Conservation (phyloP, 164 flowering plant genomes). For the Tinospora cordifolia region DNA sequence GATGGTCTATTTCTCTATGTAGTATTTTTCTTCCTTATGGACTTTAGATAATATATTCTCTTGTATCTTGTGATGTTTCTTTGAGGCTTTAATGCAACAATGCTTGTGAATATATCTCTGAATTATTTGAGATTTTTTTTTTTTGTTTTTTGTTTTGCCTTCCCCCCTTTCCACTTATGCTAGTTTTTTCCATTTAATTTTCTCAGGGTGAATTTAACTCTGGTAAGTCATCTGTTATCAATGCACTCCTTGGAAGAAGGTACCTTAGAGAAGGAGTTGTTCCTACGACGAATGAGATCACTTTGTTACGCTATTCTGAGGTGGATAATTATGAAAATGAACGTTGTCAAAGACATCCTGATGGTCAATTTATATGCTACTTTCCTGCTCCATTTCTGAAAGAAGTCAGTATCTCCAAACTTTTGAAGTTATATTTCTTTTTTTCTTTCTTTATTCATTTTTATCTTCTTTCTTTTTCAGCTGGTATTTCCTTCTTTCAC, state of each 20-base stretch:
- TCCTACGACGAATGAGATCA: constrained; percentile 98
- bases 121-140: not conserved
- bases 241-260: constrained; percentile 86
- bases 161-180: not conserved
- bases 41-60: too few species aligned
- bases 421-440: constrained; percentile 1
- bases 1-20: too few species aligned
- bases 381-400: constrained; percentile 79
- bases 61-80: not conserved
- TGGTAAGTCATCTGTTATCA: constrained; percentile 86
- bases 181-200: constrained; percentile 6
- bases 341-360: constrained; percentile 83
- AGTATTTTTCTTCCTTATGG: too few species aligned
- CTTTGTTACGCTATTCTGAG: constrained; percentile 68
- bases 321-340: constrained; percentile 42
- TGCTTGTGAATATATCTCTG: not conserved
- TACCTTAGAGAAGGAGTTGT: constrained; percentile 88
- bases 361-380: constrained; percentile 81
- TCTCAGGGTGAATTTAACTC: constrained; percentile 94
- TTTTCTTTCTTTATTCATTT: not conserved
- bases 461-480: too few species aligned
- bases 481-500: not conserved
- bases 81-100: not conserved
- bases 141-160: not conserved
- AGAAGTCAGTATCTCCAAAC: constrained; percentile 43